Conservation (phyloP, 140 eudicot genomes). For the Artemisia princeps region DNA sequence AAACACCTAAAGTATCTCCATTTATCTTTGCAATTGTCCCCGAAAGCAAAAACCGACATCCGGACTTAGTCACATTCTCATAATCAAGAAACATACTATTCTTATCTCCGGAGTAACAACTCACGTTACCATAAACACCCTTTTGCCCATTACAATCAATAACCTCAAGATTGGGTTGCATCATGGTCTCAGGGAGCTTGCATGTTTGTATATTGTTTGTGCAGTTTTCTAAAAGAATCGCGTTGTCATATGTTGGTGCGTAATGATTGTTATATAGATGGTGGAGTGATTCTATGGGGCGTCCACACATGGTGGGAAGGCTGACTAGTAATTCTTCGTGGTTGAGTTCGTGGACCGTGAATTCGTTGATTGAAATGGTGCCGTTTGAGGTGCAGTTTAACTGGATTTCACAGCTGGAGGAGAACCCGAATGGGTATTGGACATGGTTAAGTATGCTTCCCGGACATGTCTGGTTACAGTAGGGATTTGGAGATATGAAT, state of each 20-base stretch:
- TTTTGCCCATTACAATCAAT: constrained; percentile 29
- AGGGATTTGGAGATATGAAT: constrained; percentile 18
- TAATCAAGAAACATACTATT: constrained; percentile 32
- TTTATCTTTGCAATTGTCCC: constrained; percentile 37
- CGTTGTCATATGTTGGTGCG: constrained; percentile 56
- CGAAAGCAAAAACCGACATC: constrained; percentile 41
- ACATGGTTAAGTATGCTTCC: constrained; percentile 17
- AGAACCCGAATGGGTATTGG: constrained; percentile 62
- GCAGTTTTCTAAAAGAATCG: constrained; percentile 55
- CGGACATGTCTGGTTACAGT: constrained; percentile 39
- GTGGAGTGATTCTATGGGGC: constrained; percentile 32
- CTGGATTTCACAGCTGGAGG: constrained; percentile 47
- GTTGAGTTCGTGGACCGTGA: constrained; percentile 32
- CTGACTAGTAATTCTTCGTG: constrained; percentile 34
- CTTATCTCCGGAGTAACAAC: constrained; percentile 46
- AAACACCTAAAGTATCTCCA: constrained; percentile 32
- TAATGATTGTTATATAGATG: constrained; percentile 39
- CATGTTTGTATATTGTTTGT: constrained; percentile 30
- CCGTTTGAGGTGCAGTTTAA: constrained; percentile 46
- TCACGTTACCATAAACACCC: constrained; percentile 31
- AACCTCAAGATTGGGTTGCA: constrained; percentile 37
- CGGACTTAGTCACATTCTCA: constrained; percentile 26
- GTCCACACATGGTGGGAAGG: constrained; percentile 52
- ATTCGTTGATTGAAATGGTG: constrained; percentile 29
- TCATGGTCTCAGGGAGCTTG: constrained; percentile 42